Evolutionary conservation across 2,329 filamentous ascomycete species (phyloP).

Genomic region (Xylariaceae sp.): DNA sequence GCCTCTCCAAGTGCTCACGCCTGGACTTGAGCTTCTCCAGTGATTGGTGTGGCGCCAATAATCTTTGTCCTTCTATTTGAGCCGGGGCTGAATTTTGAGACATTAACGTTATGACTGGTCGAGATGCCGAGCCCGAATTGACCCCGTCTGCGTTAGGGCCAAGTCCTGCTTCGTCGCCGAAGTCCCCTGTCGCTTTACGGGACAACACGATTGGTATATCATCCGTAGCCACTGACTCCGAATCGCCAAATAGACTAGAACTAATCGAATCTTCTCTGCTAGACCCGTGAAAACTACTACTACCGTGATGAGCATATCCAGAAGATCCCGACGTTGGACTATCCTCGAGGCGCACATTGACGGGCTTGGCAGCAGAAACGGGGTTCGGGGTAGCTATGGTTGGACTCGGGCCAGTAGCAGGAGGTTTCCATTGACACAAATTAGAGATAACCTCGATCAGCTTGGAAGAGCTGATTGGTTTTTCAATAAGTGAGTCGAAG

Average conservation of each 20-base stretch:
- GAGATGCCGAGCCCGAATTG: slow-evolving; percentile 37
- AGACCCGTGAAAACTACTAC: slow-evolving; percentile 69
- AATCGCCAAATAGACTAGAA: slow-evolving; percentile 82
- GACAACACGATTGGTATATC: slow-evolving; percentile 73
- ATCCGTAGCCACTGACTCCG: slow-evolving; percentile 72
- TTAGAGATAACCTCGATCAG: slow-evolving; percentile 81
- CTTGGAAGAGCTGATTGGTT: slow-evolving; percentile 90
- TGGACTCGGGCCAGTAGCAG: slow-evolving; percentile 46
- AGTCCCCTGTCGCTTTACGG: slow-evolving; percentile 70
- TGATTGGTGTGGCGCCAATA: slow-evolving; percentile 55
- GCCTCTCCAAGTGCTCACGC: slow-evolving; percentile 69
- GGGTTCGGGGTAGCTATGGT: slow-evolving; percentile 52
- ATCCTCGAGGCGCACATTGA: slow-evolving; percentile 63
- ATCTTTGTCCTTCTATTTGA: slow-evolving; percentile 49
- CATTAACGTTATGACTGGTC: slow-evolving; percentile 47
- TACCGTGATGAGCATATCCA: slow-evolving; percentile 62
- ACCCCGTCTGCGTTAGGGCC: slow-evolving; percentile 67
- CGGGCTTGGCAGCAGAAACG: slow-evolving; percentile 60
- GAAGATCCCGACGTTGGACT: slow-evolving; percentile 81
- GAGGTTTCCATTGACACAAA: slow-evolving; percentile 90
- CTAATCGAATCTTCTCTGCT: slow-evolving; percentile 86
- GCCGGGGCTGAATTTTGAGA: slow-evolving; percentile 63
- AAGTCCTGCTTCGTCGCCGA: slow-evolving; percentile 67
- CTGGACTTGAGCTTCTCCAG: slow-evolving; percentile 71
- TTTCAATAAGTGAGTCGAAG: slow-evolving; percentile 93